phyloP scores from a whole-genome alignment of 2,329 filamentous ascomycete genomes.

The Atkinsonella texensis region DNA sequence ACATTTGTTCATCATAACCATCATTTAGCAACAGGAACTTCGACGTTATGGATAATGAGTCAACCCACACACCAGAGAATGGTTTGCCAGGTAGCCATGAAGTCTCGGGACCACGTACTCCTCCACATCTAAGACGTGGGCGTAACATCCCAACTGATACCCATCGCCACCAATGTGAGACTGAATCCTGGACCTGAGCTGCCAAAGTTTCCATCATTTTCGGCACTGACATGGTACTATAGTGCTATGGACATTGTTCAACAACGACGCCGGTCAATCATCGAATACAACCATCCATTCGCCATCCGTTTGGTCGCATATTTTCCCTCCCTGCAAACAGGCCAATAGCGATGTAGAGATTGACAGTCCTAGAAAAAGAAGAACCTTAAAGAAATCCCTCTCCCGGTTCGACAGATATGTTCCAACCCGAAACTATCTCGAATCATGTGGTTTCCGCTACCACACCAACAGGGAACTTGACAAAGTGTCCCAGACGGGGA shows the following conservation, averaged over 20 bases:
- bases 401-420: constrained; percentile 36
- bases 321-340: not conserved
- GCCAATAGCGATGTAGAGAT: not conserved
- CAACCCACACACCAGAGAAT: not conserved
- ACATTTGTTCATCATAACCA: too few species aligned
- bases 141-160: too few species aligned
- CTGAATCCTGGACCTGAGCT: not conserved
- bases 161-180: not conserved
- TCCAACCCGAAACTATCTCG: constrained; percentile 25
- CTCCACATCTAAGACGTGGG: not conserved
- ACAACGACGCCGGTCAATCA: not conserved
- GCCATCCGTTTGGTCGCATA: not conserved
- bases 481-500: constrained; percentile 31
- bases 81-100: not conserved
- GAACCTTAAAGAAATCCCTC: not conserved
- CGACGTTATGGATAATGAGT: not conserved
- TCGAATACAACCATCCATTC: not conserved
- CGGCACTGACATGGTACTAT: not conserved
- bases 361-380: not conserved
- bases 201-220: not conserved
- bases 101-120: not conserved
- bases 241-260: not conserved
- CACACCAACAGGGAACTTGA: constrained; percentile 30
- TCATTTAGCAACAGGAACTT: too few species aligned
- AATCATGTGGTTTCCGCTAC: constrained; percentile 31